Evolutionary conservation across 1,139 yeast genomes (phyloP).

Genomic region (Saccharomycopsis hybrid): DNA sequence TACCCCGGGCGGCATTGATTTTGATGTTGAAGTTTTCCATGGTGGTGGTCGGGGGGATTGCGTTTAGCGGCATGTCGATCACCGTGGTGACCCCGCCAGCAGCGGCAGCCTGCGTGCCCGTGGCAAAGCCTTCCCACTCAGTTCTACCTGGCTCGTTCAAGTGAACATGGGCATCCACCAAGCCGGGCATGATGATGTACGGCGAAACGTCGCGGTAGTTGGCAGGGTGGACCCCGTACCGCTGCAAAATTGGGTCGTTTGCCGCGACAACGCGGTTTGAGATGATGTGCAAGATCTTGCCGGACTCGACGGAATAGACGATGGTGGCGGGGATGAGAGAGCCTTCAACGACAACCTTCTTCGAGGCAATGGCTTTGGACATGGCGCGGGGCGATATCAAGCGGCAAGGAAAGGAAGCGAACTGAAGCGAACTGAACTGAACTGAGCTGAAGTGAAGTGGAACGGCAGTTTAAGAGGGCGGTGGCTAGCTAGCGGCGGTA

Average conservation of each 20-base stretch:
- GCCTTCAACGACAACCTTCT: slow-evolving; percentile 52
- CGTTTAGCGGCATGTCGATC: slow-evolving; percentile 92
- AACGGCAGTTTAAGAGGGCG: no score
- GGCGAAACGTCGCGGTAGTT: slow-evolving; percentile 56
- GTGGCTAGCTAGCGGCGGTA: no score
- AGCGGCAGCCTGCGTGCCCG: slow-evolving; percentile 90
- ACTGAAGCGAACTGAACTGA: no score
- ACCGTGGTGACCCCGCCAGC: slow-evolving; percentile 96
- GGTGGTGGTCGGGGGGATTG: slow-evolving; percentile 91
- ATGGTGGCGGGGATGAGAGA: slow-evolving; percentile 58
- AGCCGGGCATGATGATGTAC: slow-evolving; percentile 71
- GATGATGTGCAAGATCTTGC: slow-evolving; percentile 53
- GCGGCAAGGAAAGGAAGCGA: no score
- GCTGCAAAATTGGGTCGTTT: slow-evolving; percentile 35
- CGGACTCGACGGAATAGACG: slow-evolving; percentile 54
- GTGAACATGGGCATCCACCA: slow-evolving; percentile 91
- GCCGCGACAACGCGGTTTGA: slow-evolving; percentile 31
- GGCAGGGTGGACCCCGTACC: slow-evolving; percentile 38
- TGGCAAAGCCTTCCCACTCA: slow-evolving; percentile 93
- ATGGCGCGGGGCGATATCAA: slow-evolving; percentile 31
- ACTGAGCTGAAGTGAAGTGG: no score
- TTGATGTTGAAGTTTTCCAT: slow-evolving; percentile 68
- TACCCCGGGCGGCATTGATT: slow-evolving; percentile 68
- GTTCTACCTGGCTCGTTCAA: slow-evolving; percentile 92
- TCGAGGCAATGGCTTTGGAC: slow-evolving; percentile 64